Percentiles rank a stretch among this genome's conserved stretches.
These are phyloP conservation scores for Penicillium psychrofluorescens DNA, from an alignment of 495 filamentous ascomycete species.

Conservation along the genomic window DNA sequence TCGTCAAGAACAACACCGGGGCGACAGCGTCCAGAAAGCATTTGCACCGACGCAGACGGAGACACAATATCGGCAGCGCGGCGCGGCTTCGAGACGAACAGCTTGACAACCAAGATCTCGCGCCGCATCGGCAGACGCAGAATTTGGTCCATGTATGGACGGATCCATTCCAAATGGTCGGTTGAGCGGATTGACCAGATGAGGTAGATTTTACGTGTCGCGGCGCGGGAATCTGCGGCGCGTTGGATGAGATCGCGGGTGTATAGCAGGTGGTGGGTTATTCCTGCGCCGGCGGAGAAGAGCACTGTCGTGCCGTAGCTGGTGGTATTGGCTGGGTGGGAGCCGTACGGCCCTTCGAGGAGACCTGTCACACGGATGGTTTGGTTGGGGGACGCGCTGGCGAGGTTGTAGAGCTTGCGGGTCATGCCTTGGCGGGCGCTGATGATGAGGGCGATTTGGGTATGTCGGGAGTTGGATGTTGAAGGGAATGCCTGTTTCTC, in stretches of 20 bases:
- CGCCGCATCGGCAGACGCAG: conserved; percentile 74
- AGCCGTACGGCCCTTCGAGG: conserved; percentile 80
- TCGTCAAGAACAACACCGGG: conserved; percentile 59
- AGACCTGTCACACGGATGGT: conserved; percentile 54
- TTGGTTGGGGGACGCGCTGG: conserved; percentile 49
- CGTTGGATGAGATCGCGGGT: conserved; percentile 68
- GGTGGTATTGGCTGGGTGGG: conserved; percentile 50
- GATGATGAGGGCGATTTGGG: conserved; percentile 67
- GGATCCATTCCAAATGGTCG: conserved; percentile 88
- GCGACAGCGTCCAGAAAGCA: conserved; percentile 69
- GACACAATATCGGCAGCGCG: conserved; percentile 59
- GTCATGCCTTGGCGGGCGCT: conserved; percentile 78
- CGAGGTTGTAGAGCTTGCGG: conserved; percentile 62
- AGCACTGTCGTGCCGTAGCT: conserved; percentile 84
- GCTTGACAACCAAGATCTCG: conserved; percentile 73
- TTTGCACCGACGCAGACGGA: conserved; percentile 76
- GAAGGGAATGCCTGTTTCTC: conserved; percentile 36
- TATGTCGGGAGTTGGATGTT: conserved; percentile 36
- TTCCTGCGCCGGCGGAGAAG: conserved; percentile 81
- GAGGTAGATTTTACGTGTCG: conserved; percentile 72
- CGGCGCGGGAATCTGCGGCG: conserved; percentile 59
- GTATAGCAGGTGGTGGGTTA: conserved; percentile 79
- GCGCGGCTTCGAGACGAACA: conserved; percentile 81
- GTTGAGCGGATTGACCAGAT: conserved; percentile 87
- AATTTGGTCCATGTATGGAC: conserved; percentile 92